phyloP scores from a whole-genome alignment of 129 eudicot species.

The Gnaphalium uliginosum region DNA sequence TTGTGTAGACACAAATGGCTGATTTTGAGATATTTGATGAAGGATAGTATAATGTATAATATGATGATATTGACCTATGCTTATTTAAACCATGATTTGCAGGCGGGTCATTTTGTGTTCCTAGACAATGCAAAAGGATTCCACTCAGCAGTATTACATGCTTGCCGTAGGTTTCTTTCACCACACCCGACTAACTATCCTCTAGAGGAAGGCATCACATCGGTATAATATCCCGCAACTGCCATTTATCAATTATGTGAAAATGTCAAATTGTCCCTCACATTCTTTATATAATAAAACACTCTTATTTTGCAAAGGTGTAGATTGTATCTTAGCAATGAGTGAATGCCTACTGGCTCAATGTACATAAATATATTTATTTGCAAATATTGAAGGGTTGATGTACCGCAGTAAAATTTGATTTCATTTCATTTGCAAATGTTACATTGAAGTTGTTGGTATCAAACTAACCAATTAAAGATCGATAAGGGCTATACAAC shows the following conservation, averaged over 20 bases:
- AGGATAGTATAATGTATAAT: background rate
- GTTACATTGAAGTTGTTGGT: background rate
- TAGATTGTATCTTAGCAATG: slow-evolving; percentile 21
- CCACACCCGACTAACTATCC: slow-evolving; percentile 41
- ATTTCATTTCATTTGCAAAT: background rate
- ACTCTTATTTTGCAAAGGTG: background rate
- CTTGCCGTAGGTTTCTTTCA: slow-evolving; percentile 60
- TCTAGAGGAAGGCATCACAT: slow-evolving; percentile 66
- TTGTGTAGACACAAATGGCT: background rate
- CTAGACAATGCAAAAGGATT: slow-evolving; percentile 74
- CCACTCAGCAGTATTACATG: slow-evolving; percentile 72
- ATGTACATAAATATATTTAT: background rate
- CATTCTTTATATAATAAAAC: slow-evolving; percentile 1
- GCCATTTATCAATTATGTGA: background rate
- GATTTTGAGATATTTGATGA: background rate
- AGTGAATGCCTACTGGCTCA: slow-evolving; percentile 19
- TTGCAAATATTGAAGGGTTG: background rate
- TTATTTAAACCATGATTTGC: slow-evolving; percentile 21
- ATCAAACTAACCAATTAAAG: background rate
- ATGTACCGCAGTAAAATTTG: background rate
- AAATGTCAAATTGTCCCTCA: background rate
- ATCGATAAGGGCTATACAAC: background rate
- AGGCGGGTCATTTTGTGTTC: slow-evolving; percentile 82
- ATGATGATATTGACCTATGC: background rate
- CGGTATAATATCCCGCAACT: slow-evolving; percentile 24